Base-by-base conservation (phyloP, 2,329 filamentous ascomycete species). In the Diaporthe vaccinii region DNA sequence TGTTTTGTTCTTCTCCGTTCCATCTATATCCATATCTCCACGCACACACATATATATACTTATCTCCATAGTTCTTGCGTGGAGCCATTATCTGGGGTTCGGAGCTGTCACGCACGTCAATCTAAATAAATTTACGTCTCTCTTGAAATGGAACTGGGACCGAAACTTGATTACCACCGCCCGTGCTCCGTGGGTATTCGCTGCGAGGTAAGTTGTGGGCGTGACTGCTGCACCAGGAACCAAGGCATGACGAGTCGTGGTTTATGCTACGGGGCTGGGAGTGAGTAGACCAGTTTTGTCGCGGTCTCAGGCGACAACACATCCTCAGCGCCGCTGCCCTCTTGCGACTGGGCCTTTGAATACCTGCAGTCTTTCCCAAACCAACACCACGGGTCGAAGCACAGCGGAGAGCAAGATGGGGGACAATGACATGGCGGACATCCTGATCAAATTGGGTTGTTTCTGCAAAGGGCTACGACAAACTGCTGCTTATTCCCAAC, bases 401-500 rank as follows among this genome's bases (percentile, higher is more conserved):
- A 3, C 53, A n/a, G 34, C 62, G 22, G n/a, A 51, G 22, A 55
- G 3, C 25, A 34, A 25, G 10, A n/a, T 12, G 25, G 17, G 28
- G 36, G 17, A 17, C 57, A 41, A 20, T 28, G 12, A 1, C 28
- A 10, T 69, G 49, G 49, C 65, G 49, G 65, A 69, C 49, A 55
- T 53, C 17, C 41, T 28, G 1, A 55, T 69, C 15, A 22, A 39
- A 41, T 55, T 14, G 44, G 62, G 7, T 34, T 14, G 25, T 55
- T 31, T 53, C 61, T 39, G 31, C n/a, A 31, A n/a, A 41, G 65
- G 65, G 34, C 65, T 69, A 55, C 15, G 34, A 55, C 49, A 41
- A 41, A 41, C 25, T 61, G 12, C n/a, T n/a, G 22, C 10, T 51
- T 12, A 12, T 36, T 44, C 36, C 46, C 15, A 41, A 55, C n/a